These are phyloP conservation scores for Cladosporium cucumerinum DNA, from an alignment of 2,329 filamentous ascomycete genomes.

Conservation along the genomic window DNA sequence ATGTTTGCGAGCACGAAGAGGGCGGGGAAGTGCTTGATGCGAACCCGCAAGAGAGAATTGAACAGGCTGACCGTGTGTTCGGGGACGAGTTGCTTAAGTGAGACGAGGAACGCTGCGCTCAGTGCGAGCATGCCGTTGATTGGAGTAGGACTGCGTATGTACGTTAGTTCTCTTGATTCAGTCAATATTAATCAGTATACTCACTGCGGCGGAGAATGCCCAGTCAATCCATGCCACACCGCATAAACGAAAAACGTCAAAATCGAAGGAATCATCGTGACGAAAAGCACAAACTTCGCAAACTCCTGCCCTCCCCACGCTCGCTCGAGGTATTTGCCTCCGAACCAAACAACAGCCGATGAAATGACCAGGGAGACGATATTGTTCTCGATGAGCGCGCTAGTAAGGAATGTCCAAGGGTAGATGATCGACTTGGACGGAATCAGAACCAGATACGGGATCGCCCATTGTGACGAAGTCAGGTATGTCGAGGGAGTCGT, in stretches of 20 bases:
- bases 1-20: slow-evolving; percentile 71
- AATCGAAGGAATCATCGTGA: slow-evolving; percentile 75
- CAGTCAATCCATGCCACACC: slow-evolving; percentile 66
- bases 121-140: slow-evolving; percentile 86
- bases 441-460: slow-evolving; percentile 82
- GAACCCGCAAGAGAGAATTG: slow-evolving; percentile 80
- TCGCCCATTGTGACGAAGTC: slow-evolving; percentile 33
- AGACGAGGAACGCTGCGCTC: slow-evolving; percentile 90
- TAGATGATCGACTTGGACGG: slow-evolving; percentile 80
- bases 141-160: slow-evolving; percentile 58
- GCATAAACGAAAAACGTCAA: slow-evolving; percentile 71
- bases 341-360: slow-evolving; percentile 78
- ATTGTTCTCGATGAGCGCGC: slow-evolving; percentile 89
- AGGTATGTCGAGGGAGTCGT: slow-evolving; percentile 36
- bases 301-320: slow-evolving; percentile 93
- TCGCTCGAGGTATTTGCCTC: slow-evolving; percentile 89
- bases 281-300: slow-evolving; percentile 79
- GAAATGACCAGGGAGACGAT: slow-evolving; percentile 80
- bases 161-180: neutral
- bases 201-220: slow-evolving; percentile 58
- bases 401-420: slow-evolving; percentile 87
- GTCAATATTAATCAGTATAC: slow-evolving; percentile 31
- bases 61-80: slow-evolving; percentile 96
- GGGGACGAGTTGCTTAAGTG: slow-evolving; percentile 95
- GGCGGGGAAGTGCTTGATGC: slow-evolving; percentile 77